Base-by-base conservation (phyloP, 371 early-diverging fungal species). In the Mortierella polycephala region DNA sequence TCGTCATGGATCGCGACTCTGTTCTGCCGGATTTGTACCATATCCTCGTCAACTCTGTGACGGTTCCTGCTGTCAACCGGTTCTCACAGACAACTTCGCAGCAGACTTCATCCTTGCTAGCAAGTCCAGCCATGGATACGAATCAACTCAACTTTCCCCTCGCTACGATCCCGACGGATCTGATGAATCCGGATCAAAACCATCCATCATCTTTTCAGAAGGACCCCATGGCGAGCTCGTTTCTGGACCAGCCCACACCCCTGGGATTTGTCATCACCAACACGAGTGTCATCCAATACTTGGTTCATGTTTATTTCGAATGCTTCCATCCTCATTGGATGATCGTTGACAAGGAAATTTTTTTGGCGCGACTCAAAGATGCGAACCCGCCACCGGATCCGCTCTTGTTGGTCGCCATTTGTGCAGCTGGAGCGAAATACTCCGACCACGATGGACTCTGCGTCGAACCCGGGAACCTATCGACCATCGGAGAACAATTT, bases 391-490 rank as follows among this genome's bases (percentile, higher is more conserved):
- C 82, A 0, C 75, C 84, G 8, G 86, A 87, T 47, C 84, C 89
- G 7, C 74, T 89, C 2, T 62, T 89, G 45, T 67, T 82, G 1
- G 87, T 86, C 54, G 88, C 90, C 20, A 85, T 89, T 60, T 85
- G 85, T 70, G 88, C 90, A 20, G 88, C 88, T 81, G 84, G 85
- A 5, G 86, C 87, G 2, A 88, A 89, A 54, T 88, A 88, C 55
- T 88, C 86, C 83, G 68, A 87, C 75, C 60, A 87, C 40, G 86
- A 87, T 40, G 82, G 83, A 30, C 83, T 82, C 14, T 82, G 83
- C 30, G 77, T 83, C 4, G 84, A 81, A n/a, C 74, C 83, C 51
- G 83, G 73, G n/a, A 79, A 85, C 39, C 73, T 85, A 18, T 53
- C 86, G 5, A 83, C 83, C 1, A 81, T 89, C 67, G 89, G 89